These are phyloP conservation scores for Symbiotaphrina buchneri DNA, from an alignment of 495 filamentous ascomycete genomes.

Conservation along the genomic window DNA sequence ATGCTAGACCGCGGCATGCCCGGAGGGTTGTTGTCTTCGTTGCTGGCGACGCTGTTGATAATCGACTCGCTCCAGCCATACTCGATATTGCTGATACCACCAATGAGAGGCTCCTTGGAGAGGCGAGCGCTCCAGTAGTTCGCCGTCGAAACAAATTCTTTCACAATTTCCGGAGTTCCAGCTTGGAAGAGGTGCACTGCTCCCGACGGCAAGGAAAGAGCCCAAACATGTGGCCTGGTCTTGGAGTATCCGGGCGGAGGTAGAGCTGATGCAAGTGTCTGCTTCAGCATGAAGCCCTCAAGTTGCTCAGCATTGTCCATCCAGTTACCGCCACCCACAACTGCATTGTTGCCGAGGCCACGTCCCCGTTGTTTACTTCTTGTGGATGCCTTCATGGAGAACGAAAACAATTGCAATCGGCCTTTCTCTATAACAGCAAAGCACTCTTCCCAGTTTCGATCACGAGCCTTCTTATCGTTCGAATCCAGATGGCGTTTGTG, in stretches of 20 bases:
- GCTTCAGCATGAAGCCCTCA: constrained; percentile 62
- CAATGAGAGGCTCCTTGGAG: constrained; percentile 77
- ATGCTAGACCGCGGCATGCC: constrained; percentile 32
- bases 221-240: constrained; percentile 73
- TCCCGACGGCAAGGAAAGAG: constrained; percentile 74
- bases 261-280: constrained; percentile 78
- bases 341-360: constrained; percentile 16
- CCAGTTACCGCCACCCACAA: constrained; percentile 7
- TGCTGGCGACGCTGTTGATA: constrained; percentile 44
- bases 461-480: constrained; percentile 73
- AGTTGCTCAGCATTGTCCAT: constrained; percentile 5
- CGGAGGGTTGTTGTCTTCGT: constrained; percentile 17
- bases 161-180: constrained; percentile 83
- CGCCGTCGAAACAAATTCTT: constrained; percentile 80
- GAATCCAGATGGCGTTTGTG: constrained; percentile 92
- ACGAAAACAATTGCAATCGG: constrained; percentile 88
- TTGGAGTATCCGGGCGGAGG: constrained; percentile 88
- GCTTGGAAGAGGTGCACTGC: constrained; percentile 96
- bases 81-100: constrained; percentile 89
- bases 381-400: constrained; percentile 51
- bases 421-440: constrained; percentile 98
- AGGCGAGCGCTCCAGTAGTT: constrained; percentile 96
- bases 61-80: constrained; percentile 91
- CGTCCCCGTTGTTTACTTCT: constrained; percentile 35
- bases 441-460: constrained; percentile 80